Base-by-base conservation (phyloP, 352 stramenopile genomes). In the Pythium apleroticum region DNA sequence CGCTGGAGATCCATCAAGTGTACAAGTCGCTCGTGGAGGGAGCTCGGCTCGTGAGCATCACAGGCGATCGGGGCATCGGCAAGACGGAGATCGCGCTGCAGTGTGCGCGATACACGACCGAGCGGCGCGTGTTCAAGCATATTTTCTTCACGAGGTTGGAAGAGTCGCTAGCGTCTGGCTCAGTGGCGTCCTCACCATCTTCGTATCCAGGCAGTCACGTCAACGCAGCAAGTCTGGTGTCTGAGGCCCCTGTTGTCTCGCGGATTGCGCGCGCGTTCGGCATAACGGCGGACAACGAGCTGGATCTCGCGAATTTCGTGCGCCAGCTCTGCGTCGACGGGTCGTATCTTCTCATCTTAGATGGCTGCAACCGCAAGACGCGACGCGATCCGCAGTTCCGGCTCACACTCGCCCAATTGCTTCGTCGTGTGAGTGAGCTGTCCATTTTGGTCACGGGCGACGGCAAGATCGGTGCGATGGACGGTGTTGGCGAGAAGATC, bases 41-140 rank as follows among this genome's bases (percentile, higher is more conserved):
- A 22, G 81, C 85, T 19, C 73, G 87, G 4, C 74, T 93, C 19
- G 77, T 93, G 60, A 93, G 77, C 41, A 73, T 96, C 39, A 90
- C 78, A 8, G 87, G 87, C 15, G 76, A 90, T 6, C 66, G 76
- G 7, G 87, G 87, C 8, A 78, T 96, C 19, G 87, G 87, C 53
- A 96, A 96, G 73, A 93, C 85, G 0, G 82, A 93, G 52, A 76
- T 93, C 24, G 85, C 87, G 20, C 65, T 95, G 24, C 80, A 91
- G 57, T 88, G 76, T 22, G 88, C 85, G 22, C 78, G 89, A 39
- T 95, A 93, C 57, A 79, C 81, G n/a, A 86, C 83, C 1, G 81
- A 95, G 27, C 75, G 87, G 0, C 76, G 76, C 27, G 53, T 91
- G 17, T 95, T 91, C 56, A 63, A 75, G 33, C 85, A 84, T 56